Conservation (phyloP, 1,139 yeast genomes). For the Arxiozyma slooffiae region DNA sequence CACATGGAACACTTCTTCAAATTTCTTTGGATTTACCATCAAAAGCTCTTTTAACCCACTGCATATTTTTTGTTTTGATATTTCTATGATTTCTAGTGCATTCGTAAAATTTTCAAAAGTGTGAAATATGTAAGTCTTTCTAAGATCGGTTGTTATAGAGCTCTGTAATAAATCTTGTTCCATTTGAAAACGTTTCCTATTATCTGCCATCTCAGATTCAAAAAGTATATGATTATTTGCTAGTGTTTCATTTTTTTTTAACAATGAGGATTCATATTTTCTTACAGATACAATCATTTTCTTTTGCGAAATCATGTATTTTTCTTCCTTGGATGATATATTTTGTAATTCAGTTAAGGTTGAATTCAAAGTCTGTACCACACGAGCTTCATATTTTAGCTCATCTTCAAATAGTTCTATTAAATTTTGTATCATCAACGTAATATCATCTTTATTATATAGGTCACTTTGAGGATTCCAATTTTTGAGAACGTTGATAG, state of each 20-base stretch:
- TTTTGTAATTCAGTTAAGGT: neutral
- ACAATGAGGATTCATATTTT: neutral
- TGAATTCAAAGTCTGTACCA: neutral
- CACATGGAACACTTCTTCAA: slow-evolving; percentile 18
- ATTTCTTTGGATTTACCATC: slow-evolving; percentile 11
- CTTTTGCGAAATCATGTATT: neutral
- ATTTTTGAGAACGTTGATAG: neutral
- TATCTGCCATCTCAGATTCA: neutral
- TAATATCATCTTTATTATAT: neutral
- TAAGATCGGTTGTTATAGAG: neutral
- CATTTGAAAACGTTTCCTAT: neutral
- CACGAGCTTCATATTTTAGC: neutral
- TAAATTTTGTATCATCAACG: neutral
- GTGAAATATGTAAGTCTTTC: neutral
- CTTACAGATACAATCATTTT: neutral
- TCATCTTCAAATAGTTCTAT: neutral
- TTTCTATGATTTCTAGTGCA: slow-evolving; percentile 19
- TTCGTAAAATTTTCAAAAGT: slow-evolving; percentile 9
- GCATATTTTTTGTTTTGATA: slow-evolving; percentile 8
- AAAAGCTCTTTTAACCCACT: slow-evolving; percentile 10
- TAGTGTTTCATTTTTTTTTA: neutral
- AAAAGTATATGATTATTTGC: neutral
- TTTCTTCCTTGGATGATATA: neutral
- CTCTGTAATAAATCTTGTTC: slow-evolving; percentile 1
- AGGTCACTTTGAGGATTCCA: neutral